Conservation (phyloP, 176 grass and related monocot genomes). For the Rhipidocladum racemiflorum region DNA sequence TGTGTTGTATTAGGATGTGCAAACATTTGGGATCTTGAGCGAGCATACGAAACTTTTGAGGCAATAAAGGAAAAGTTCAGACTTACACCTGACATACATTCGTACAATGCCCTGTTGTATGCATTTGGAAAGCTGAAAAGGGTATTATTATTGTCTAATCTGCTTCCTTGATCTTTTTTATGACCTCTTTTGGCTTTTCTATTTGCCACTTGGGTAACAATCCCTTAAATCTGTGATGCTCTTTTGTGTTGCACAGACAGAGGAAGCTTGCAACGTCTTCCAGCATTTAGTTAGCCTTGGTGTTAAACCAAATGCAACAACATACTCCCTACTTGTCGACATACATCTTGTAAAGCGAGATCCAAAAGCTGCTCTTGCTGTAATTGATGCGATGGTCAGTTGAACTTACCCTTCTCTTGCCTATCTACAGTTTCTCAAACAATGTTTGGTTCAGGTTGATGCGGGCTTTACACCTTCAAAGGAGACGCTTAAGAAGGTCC, state of each 20-base stretch:
- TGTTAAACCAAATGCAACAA: constrained; percentile 80
- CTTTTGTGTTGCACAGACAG: constrained; percentile 52
- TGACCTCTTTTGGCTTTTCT: constrained; percentile 11
- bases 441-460: constrained; percentile 55
- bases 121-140: constrained; percentile 84
- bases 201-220: background rate
- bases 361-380: constrained; percentile 63
- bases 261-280: constrained; percentile 79
- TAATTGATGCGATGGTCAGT: constrained; percentile 68
- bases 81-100: constrained; percentile 82
- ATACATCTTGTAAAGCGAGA: constrained; percentile 73
- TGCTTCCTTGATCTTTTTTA: constrained; percentile 10
- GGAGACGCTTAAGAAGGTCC: constrained; percentile 69
- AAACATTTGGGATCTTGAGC: constrained; percentile 97
- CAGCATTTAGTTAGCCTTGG: constrained; percentile 75
- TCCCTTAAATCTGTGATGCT: constrained; percentile 1
- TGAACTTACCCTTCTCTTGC: constrained; percentile 1
- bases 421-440: constrained; percentile 11
- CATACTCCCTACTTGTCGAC: constrained; percentile 76
- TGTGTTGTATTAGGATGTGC: constrained; percentile 94
- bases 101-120: constrained; percentile 84
- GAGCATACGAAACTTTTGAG: constrained; percentile 91
- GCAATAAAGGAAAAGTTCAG: constrained; percentile 81
- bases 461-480: constrained; percentile 79
- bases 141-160: constrained; percentile 36